Conservation (phyloP, 2,329 filamentous ascomycete genomes). For the Aureobasidium sp. region DNA sequence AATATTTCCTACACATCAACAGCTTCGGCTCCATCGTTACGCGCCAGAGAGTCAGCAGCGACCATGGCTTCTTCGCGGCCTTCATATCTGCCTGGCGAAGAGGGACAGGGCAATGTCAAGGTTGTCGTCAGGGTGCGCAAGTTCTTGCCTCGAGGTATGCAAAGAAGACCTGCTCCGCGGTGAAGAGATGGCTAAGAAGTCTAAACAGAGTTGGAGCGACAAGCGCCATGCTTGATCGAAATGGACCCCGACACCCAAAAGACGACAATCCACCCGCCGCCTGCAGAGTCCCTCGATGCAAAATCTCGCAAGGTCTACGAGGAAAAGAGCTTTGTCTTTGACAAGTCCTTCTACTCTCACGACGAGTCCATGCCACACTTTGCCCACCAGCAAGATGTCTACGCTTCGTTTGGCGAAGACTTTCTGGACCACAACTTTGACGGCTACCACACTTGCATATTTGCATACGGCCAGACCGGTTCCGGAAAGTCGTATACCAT, state of each 20-base stretch:
- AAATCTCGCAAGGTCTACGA: constrained; percentile 68
- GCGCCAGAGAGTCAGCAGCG: constrained; percentile 26
- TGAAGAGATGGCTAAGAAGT: not conserved
- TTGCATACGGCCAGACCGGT: constrained; percentile 95
- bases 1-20: constrained; percentile 20
- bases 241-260: constrained; percentile 85
- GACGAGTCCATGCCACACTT: constrained; percentile 71
- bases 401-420: constrained; percentile 88
- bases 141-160: constrained; percentile 37
- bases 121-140: constrained; percentile 42
- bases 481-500: constrained; percentile 97
- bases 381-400: constrained; percentile 85
- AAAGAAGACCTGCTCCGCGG: not conserved
- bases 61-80: constrained; percentile 21
- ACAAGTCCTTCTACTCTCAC: constrained; percentile 98
- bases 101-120: constrained; percentile 42
- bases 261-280: constrained; percentile 68
- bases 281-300: constrained; percentile 20
- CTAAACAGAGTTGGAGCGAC: constrained; percentile 63
- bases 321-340: constrained; percentile 89
- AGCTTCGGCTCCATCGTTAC: constrained; percentile 34
- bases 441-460: constrained; percentile 98
- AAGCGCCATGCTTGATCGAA: constrained; percentile 73
- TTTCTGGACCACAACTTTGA: constrained; percentile 99
- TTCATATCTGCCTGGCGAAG: constrained; percentile 15